Evolutionary conservation across 257 asterid genomes (phyloP).

Genomic region (Nicotiana undulata): DNA sequence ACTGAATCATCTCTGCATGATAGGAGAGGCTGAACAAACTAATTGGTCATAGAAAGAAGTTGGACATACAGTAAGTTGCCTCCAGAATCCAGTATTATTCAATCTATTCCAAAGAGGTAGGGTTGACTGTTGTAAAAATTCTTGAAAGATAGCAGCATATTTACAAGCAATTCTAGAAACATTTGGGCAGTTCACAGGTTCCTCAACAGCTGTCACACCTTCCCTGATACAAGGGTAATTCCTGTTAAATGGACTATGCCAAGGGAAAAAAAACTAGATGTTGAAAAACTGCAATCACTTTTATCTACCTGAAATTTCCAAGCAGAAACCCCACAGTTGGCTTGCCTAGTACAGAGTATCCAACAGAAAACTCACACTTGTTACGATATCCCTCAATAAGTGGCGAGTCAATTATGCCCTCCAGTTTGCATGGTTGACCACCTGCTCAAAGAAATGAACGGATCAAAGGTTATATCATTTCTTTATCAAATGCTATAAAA

Average conservation of each 20-base stretch:
- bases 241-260: background rate
- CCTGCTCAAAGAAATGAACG: slow-evolving; percentile 43
- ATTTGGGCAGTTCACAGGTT: slow-evolving; percentile 80
- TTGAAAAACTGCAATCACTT: background rate
- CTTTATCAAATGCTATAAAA: background rate
- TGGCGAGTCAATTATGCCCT: slow-evolving; percentile 80
- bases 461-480: slow-evolving; percentile 5
- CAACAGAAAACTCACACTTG: slow-evolving; percentile 97
- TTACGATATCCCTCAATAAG: slow-evolving; percentile 81
- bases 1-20: background rate
- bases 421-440: slow-evolving; percentile 91
- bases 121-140: slow-evolving; percentile 52
- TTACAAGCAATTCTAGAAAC: slow-evolving; percentile 65
- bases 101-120: slow-evolving; percentile 91
- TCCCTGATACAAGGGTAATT: slow-evolving; percentile 47
- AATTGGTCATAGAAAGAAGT: background rate
- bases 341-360: slow-evolving; percentile 78
- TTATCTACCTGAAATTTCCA: slow-evolving; percentile 85
- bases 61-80: slow-evolving; percentile 75
- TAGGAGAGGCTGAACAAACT: background rate
- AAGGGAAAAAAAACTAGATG: background rate
- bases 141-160: slow-evolving; percentile 81
- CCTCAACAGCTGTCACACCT: slow-evolving; percentile 98
- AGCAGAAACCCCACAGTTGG: slow-evolving; percentile 83
- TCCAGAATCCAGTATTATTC: slow-evolving; percentile 97